Evolutionary conservation across 257 asterid species (phyloP).

Genomic region (Nicotiana otophora): DNA sequence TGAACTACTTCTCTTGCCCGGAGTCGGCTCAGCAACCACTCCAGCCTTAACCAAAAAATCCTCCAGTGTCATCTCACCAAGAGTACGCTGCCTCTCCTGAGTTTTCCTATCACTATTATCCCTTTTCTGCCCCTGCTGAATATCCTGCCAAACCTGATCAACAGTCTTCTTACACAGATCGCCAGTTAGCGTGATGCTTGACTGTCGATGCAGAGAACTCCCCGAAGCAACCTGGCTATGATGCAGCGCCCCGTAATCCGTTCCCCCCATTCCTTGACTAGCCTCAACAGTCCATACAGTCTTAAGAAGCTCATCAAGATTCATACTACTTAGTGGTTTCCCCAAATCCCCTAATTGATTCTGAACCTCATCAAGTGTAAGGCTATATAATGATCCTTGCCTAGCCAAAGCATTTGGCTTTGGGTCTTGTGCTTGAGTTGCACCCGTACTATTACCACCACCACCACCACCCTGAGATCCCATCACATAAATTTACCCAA

Average conservation of each 20-base stretch:
- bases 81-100: slow-evolving; percentile 22
- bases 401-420: slow-evolving; percentile 41
- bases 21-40: slow-evolving; percentile 57
- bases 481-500: slow-evolving; percentile 23
- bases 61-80: slow-evolving; percentile 87
- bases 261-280: slow-evolving; percentile 38
- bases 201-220: slow-evolving; percentile 41
- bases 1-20: slow-evolving; percentile 21
- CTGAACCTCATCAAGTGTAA: slow-evolving; percentile 94
- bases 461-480: slow-evolving; percentile 69
- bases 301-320: slow-evolving; percentile 92
- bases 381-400: slow-evolving; percentile 72
- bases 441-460: slow-evolving; percentile 14
- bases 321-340: slow-evolving; percentile 81
- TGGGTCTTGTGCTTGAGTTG: slow-evolving; percentile 21
- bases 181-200: slow-evolving; percentile 39
- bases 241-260: slow-evolving; percentile 30
- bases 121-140: slow-evolving; percentile 61
- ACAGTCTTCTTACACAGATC: slow-evolving; percentile 92
- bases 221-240: slow-evolving; percentile 18
- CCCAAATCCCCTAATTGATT: slow-evolving; percentile 76
- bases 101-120: slow-evolving; percentile 47
- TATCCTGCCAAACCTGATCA: slow-evolving; percentile 91
- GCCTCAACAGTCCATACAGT: slow-evolving; percentile 67
- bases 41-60: slow-evolving; percentile 95